These are phyloP conservation scores for Blastobotrys raffinosifermentans DNA, from an alignment of 1,139 yeast species.

Conservation along the genomic window DNA sequence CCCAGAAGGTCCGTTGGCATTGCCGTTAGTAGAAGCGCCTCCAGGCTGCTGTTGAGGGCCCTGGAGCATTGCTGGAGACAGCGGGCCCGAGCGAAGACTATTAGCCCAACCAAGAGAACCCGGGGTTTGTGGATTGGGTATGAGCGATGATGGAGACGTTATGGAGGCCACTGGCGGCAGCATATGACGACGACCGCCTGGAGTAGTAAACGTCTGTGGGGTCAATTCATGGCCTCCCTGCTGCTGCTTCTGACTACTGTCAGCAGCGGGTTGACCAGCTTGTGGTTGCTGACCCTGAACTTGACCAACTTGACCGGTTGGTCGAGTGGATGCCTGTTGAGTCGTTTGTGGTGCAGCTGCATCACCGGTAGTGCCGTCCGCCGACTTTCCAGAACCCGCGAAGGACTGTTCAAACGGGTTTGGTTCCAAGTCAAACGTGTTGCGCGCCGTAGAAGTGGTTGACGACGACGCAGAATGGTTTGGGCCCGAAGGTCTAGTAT, in stretches of 20 bases:
- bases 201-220: slow-evolving; percentile 22
- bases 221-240: slow-evolving; percentile 7
- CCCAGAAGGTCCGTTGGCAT: slow-evolving; percentile 9
- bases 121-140: slow-evolving; percentile 17
- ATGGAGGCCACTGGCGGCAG: slow-evolving; percentile 35
- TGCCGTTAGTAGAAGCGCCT: slow-evolving; percentile 8
- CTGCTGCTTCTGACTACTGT: slow-evolving; percentile 15
- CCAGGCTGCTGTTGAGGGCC: slow-evolving; percentile 23
- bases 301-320: too few relatives aligned
- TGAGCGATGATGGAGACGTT: slow-evolving; percentile 31
- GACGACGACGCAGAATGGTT: not conserved
- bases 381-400: slow-evolving; percentile 54
- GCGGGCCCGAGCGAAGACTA: slow-evolving; percentile 29
- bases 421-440: slow-evolving; percentile 70
- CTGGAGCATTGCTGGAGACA: slow-evolving; percentile 32
- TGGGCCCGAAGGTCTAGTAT: too few relatives aligned
- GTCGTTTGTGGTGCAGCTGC: slow-evolving; percentile 8
- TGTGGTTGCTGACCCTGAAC: slow-evolving; percentile 13
- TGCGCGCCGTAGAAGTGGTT: not conserved
- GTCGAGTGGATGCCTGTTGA: too few relatives aligned
- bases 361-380: slow-evolving; percentile 10
- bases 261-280: slow-evolving; percentile 16
- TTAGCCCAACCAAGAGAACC: slow-evolving; percentile 21
- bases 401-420: slow-evolving; percentile 95
- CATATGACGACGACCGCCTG: slow-evolving; percentile 29